Base-by-base conservation (phyloP, 1,284 basidiomycete species). In the Tetrapyrgos nigripes region DNA sequence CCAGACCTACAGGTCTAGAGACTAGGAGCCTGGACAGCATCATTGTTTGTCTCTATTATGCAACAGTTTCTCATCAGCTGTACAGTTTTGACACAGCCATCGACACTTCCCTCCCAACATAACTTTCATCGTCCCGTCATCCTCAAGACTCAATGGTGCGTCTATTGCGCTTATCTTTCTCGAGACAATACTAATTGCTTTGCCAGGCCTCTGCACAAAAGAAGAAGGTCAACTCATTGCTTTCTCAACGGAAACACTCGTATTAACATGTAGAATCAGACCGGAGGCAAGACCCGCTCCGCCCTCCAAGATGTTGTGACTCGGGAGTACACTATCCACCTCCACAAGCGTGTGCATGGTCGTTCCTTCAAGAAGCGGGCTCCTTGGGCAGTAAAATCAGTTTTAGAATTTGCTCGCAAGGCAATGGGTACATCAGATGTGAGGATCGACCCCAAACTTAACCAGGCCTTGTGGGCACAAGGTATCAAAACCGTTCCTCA, bases 251-350 rank as follows among this genome's bases (percentile, higher is more conserved):
- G 17, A 23, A 13, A 9, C 47, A 24, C 9, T 28, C 19, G 27
- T 37, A 50, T 19, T 24, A n/a, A 35, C 21, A 3, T n/a, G 9
- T 14, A 53, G 23, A 40, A 19, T 27, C 43, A 61, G 59, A 57
- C 59, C 50, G 59, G 59, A 50, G 83, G 89, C 79, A 95, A 95
- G 84, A 87, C 87, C 71, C 93, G 94, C 78, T 95, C 93, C 62
- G 95, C 95, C 62, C 92, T 97, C 75, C 87, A 93, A 79, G 96
- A 97, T 78, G 94, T 97, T 79, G 95, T 97, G 67, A 93, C 96
- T 69, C 89, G 96, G 73, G 96, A 97, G 77, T 96, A 96, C 88
- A 96, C 94, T 70, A 91, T 97, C 81, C 93, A 97, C 80, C 81
- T 97, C 55, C 94, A 97, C 88, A 97, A 96, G 80, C 89, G 80